These are phyloP conservation scores for Podila minutissima DNA, from an alignment of 192 early-diverging fungal genomes.

Conservation along the genomic window DNA sequence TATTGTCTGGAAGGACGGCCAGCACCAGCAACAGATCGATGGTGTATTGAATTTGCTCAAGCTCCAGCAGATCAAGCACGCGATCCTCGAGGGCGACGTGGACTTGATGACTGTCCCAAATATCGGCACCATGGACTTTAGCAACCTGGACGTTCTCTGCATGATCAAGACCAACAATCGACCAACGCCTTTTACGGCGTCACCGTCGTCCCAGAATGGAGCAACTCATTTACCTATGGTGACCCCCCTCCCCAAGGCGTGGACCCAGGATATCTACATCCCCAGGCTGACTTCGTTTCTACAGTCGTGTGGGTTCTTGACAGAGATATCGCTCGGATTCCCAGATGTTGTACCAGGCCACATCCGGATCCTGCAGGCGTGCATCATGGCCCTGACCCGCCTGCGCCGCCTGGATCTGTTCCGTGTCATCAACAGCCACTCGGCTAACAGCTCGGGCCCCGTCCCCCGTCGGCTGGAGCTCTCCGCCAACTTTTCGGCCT, in stretches of 20 bases:
- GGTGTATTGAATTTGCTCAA: constrained; percentile 26
- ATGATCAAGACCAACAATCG: constrained; percentile 37
- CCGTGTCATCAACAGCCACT: constrained; percentile 6
- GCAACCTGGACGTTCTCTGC: constrained; percentile 31
- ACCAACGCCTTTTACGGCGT: neutral
- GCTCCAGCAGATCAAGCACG: constrained; percentile 20
- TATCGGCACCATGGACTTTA: constrained; percentile 38
- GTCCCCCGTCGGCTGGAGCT: constrained; percentile 37
- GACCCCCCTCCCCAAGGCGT: neutral
- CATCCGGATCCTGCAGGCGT: constrained; percentile 34
- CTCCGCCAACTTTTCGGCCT: constrained; percentile 17
- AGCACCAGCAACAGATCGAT: constrained; percentile 19
- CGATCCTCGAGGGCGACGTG: constrained; percentile 32
- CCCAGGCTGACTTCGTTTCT: constrained; percentile 26
- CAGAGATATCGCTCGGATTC: constrained; percentile 32
- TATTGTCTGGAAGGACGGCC: constrained; percentile 11
- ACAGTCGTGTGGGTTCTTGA: constrained; percentile 12
- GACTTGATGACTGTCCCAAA: constrained; percentile 35
- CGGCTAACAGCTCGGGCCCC: neutral
- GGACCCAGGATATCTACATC: constrained; percentile 22
- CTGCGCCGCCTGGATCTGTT: constrained; percentile 33
- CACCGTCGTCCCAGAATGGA: neutral
- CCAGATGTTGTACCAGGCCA: constrained; percentile 31
- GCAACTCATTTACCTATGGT: neutral
- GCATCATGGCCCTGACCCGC: constrained; percentile 5